phyloP scores from a whole-genome alignment of 2,329 filamentous ascomycete species.

The Oidium heveae region DNA sequence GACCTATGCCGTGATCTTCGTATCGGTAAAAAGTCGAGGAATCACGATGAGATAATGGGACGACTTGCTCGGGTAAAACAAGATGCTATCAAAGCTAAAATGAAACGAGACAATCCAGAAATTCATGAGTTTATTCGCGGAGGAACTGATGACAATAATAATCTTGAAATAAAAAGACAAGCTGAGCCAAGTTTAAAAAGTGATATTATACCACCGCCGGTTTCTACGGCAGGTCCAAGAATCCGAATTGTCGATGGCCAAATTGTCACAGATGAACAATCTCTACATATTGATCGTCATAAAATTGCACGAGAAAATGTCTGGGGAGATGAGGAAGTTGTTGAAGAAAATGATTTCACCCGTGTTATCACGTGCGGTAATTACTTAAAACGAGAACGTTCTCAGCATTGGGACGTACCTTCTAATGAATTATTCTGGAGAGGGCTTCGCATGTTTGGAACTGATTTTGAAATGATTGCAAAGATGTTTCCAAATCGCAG shows the following conservation, averaged over 20 bases:
- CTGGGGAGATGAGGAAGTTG: conserved; percentile 27
- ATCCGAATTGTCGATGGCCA: conserved; percentile 23
- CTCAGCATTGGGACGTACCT: conserved; percentile 43
- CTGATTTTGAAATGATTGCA: conserved; percentile 59
- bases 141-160: not conserved
- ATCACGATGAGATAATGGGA: conserved; percentile 45
- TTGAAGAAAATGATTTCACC: conserved; percentile 56
- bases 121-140: conserved; percentile 6
- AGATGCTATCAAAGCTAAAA: conserved; percentile 12
- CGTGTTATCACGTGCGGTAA: conserved; percentile 42
- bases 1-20: conserved; percentile 44
- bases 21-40: conserved; percentile 50
- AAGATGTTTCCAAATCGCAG: conserved; percentile 50
- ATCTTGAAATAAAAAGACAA: not conserved
- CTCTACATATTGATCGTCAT: conserved; percentile 42
- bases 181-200: not conserved
- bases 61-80: conserved; percentile 26
- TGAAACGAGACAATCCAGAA: conserved; percentile 8
- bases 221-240: conserved; percentile 3
- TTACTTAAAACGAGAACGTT: conserved; percentile 37
- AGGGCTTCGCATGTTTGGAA: conserved; percentile 51
- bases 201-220: conserved; percentile 1
- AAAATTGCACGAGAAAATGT: conserved; percentile 29
- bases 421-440: conserved; percentile 56
- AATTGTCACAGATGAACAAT: conserved; percentile 44